Base-by-base conservation (phyloP, 2,329 filamentous ascomycete species). In the Macrophomina tecta region DNA sequence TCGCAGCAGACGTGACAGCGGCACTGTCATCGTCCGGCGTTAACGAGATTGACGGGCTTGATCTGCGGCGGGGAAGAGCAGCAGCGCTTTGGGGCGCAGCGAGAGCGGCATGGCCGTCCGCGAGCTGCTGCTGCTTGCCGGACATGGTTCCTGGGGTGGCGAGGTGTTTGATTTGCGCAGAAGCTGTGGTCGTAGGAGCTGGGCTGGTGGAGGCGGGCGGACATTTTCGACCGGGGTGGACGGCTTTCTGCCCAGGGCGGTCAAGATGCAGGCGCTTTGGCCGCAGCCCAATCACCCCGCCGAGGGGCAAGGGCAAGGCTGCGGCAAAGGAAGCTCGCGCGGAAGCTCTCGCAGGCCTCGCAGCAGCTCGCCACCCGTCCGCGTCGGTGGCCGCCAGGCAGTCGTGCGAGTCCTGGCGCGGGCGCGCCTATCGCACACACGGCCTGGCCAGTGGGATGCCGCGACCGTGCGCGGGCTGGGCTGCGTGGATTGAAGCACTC, bases 161-260 rank as follows among this genome's bases (percentile, higher is more conserved):
- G 7, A 12, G 14, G 30, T 30, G 14, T 45, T 64, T 34, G 36
- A 36, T 53, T 46, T 48, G 58, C 45, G 48, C 28, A 45, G 18
- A 16, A 42, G 48, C 7, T 38, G 60, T 52, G 49, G 3, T 30
- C 16, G 32, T 46, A 23, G 23, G n/a, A 18, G 38, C 40, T 46
- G 45, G 38, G 55, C 38, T 32, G 38, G 55, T 14, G 23, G 42
- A 16, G 38, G 36, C 9, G 32, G 62, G 23, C 42, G 63, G 58
- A 56, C 53, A 58, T 65, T 65, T 65, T 58, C 45, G 63, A 65
- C 51, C 63, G 40, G 63, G 63, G 32, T 58, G 40, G 14, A 0
- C 1, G 28, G 18, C 1, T 34, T 58, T 65, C 63, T 58, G 63
- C 63, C 63, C 38, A 38, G 34, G 63, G 63, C 63, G 63, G 52